These are phyloP conservation scores for Beauveria australis DNA, from an alignment of 2,329 filamentous ascomycete species.

Conservation along the genomic window DNA sequence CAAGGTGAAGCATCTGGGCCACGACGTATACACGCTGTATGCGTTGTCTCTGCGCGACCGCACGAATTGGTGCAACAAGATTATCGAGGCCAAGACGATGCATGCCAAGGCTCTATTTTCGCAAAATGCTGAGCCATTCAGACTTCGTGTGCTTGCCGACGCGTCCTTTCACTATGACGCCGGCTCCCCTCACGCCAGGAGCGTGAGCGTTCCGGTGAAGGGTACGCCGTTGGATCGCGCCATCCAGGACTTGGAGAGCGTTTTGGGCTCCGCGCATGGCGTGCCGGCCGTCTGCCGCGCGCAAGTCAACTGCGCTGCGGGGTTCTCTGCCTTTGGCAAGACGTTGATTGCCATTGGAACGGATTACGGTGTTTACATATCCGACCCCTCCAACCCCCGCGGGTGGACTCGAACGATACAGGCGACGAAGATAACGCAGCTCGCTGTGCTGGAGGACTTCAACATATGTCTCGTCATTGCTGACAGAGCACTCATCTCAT, in stretches of 20 bases:
- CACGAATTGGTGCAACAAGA: conserved; percentile 85
- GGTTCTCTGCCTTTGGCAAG: conserved; percentile 76
- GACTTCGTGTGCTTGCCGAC: conserved; percentile 84
- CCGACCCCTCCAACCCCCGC: conserved; percentile 79
- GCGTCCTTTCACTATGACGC: conserved; percentile 78
- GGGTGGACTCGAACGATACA: conserved; percentile 84
- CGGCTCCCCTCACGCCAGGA: conserved; percentile 50
- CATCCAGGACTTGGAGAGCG: conserved; percentile 77
- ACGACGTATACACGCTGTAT: conserved; percentile 87
- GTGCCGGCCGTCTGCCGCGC: conserved; percentile 76
- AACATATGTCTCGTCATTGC: conserved; percentile 85
- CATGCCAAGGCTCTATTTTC: conserved; percentile 82
- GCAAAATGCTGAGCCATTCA: conserved; percentile 94
- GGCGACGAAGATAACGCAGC: conserved; percentile 73
- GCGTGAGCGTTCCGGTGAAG: conserved; percentile 64
- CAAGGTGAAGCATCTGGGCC: conserved; percentile 88
- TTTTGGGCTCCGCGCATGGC: conserved; percentile 61
- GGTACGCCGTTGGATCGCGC: conserved; percentile 88
- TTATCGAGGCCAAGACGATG: conserved; percentile 88
- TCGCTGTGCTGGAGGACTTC: conserved; percentile 92
- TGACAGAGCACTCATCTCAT: conserved; percentile 85
- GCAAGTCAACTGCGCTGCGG: conserved; percentile 84
- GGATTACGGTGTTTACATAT: conserved; percentile 86
- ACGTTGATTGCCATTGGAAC: conserved; percentile 90
- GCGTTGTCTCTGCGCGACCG: conserved; percentile 67